Evolutionary conservation across 768 basidiomycete species (phyloP), one percentile per base, ranked within the genome.

Genomic region (Clitopilus passeckerianus): DNA sequence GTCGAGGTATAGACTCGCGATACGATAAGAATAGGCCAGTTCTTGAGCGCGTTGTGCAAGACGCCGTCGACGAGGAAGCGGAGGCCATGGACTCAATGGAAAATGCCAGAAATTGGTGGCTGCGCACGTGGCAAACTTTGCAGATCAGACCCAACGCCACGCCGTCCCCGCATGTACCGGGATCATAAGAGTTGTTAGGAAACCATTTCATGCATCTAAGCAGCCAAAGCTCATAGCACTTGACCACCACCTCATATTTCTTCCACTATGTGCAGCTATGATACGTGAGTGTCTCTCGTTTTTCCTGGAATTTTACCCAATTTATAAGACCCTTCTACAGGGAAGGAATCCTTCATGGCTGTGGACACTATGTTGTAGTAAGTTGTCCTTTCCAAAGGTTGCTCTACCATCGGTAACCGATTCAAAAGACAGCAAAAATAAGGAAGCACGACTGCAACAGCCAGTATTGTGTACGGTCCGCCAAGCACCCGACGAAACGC

Each of bases 1-100:
- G 69, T 15, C 74, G 77, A 22, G 82, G 77, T 50, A 79, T 79
- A 4, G 93, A 92, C 75, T 95, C 91, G 61, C 96, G 84, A 74
- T 91, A 94, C 6, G 95, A 96, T 61, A 95, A 88, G 74, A 98
- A 98, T 66, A 98, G 84, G 57, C 93, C 84, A 2, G 96, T 98
- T 53, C 96, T 75, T 1, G 92, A 94, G 65, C 96, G 88, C 34
- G 90, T 93, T 41, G 86, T 83, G 50, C 71, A 59, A 60, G 63
- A 57, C 59, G 64, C 65, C 43, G 76, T 76, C 58, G 72, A 69
- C 58, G 64, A 66, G 63, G 62, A 63, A 55, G 64, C 54, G 54
- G 60, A 58, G 56, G 56, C 52, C 60, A 63, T 58, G 61, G 53
- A 54, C 59, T 52, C 43, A 20, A 22, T 58, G 56, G 58, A 59